Evolutionary conservation across 768 basidiomycete species (phyloP), one percentile per base, ranked within the genome.

Genomic region (Mycena maculata): DNA sequence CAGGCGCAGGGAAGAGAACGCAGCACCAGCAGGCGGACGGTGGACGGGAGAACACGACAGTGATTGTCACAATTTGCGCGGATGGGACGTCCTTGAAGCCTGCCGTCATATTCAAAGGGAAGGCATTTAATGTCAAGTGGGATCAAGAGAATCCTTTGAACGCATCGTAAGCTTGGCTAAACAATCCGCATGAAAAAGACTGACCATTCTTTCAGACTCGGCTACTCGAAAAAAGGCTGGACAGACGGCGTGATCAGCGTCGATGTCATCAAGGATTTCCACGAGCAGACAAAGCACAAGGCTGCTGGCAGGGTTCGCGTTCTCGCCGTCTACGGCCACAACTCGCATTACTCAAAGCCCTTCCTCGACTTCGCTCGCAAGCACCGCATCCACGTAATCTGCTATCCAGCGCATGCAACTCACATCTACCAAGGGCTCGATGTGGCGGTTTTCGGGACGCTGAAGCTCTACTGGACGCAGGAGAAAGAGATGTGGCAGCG

Each of bases 311-410:
- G 67, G 8, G 50, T 68, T 13, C 65, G 73, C 0, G 63, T 84
- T 1, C 81, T 87, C 12, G 67, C 82, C 13, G 76, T 87, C 13
- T 82, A 87, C 75, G 82, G 86, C 0, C 85, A 87, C 59, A 79
- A 74, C 54, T 85, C 81, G 0, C 85, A 86, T 60, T 81, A 78
- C 61, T 80, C 77, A 4, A 50, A 59, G 5, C 73, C 59, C 8
- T 82, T 86, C 61, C 78, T 87, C 20, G 59, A 76, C 13, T 81
- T 81, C 73, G 81, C 82, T 0, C 56, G 69, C 2, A 52, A 71
- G 0, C 57, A 84, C 64, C 72, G 76, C 2, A 85, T 86, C n/a
- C 62, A 76, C 23, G 70, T 86, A 6, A 65, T 86, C 0, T 83
- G 80, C 64, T 86, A 85, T 73, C 85, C 82, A 18, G 70, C 84